These are phyloP conservation scores for Chalciporus piperatus DNA, from an alignment of 768 basidiomycete species.

Conservation along the genomic window DNA sequence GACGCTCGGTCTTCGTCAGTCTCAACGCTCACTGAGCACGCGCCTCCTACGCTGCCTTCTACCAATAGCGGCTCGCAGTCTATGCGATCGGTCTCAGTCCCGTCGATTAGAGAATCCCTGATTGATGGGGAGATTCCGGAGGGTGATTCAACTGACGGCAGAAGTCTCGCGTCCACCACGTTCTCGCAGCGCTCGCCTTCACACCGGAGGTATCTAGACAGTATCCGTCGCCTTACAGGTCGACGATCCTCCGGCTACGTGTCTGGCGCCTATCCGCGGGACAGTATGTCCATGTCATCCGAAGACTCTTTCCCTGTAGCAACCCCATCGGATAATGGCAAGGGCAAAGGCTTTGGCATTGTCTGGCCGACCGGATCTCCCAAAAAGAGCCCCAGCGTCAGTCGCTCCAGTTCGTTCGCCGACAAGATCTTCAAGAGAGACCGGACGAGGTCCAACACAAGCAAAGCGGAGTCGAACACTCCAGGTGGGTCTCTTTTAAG, in stretches of 20 bases:
- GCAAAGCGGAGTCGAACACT: constrained; percentile 33
- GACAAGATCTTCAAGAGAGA: constrained; percentile 56
- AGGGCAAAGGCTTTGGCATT: constrained; percentile 32
- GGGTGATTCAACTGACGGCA: constrained; percentile 28
- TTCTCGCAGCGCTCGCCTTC: constrained; percentile 52
- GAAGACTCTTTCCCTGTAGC: constrained; percentile 64
- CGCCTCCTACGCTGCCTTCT: constrained; percentile 4
- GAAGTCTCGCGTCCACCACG: constrained; percentile 36
- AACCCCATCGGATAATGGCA: constrained; percentile 52
- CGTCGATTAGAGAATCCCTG: constrained; percentile 29
- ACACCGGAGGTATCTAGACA: constrained; percentile 45
- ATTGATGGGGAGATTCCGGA: constrained; percentile 22
- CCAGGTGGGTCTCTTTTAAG: constrained; percentile 38
- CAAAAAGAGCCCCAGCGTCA: constrained; percentile 46
- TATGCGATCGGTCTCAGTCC: constrained; percentile 28
- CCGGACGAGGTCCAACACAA: constrained; percentile 53
- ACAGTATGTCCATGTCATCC: constrained; percentile 64
- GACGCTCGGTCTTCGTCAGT: constrained; percentile 21
- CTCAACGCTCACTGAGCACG: constrained; percentile 22
- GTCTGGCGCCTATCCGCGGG: constrained; percentile 45
- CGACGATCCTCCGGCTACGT: constrained; percentile 39
- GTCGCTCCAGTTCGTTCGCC: constrained; percentile 58
- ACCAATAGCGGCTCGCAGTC: constrained; percentile 23
- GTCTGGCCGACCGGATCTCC: constrained; percentile 50
- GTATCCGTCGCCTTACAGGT: constrained; percentile 44